Percentiles rank a stretch among this genome's conserved stretches.
Evolutionary conservation across 768 basidiomycete genomes (phyloP).

Genomic region (Trichaptum fuscoviolaceum): DNA sequence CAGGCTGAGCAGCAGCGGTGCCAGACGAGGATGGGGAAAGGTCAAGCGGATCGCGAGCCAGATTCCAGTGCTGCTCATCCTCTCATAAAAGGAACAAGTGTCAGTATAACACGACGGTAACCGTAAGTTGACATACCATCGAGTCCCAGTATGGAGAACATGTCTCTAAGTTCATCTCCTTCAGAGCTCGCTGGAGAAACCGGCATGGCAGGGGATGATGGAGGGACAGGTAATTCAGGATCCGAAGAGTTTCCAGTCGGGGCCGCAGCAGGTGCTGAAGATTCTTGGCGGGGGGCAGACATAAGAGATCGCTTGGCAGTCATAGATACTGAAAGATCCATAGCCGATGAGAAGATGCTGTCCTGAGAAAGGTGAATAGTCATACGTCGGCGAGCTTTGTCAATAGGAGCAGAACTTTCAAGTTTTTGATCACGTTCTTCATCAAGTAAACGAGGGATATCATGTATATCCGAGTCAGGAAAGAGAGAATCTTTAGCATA

Average conservation of each 20-base stretch:
- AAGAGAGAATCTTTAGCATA: neutral
- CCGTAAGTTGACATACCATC: slow-evolving; percentile 7
- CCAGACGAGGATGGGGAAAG: neutral
- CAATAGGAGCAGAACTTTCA: neutral
- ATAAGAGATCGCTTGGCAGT: slow-evolving; percentile 3
- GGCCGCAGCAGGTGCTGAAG: neutral
- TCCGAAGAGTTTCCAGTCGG: neutral
- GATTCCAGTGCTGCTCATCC: neutral
- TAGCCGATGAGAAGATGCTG: slow-evolving; percentile 10
- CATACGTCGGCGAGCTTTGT: slow-evolving; percentile 1
- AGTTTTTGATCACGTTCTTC: slow-evolving; percentile 1
- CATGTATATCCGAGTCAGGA: slow-evolving; percentile 1
- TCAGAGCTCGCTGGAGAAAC: slow-evolving; percentile 6
- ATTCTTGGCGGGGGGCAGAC: neutral
- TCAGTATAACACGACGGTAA: neutral
- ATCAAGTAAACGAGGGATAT: neutral
- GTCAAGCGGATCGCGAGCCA: neutral
- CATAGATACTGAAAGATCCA: slow-evolving; percentile 11
- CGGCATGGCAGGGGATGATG: neutral
- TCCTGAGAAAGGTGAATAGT: slow-evolving; percentile 10
- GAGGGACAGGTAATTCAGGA: neutral
- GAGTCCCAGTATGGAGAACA: slow-evolving; percentile 12
- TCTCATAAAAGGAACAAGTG: neutral
- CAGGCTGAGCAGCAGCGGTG: too few relatives aligned
- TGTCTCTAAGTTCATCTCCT: slow-evolving; percentile 11